Evolutionary conservation across 371 early-diverging fungal genomes (phyloP).

Genomic region (Apophysomyces variabilis): DNA sequence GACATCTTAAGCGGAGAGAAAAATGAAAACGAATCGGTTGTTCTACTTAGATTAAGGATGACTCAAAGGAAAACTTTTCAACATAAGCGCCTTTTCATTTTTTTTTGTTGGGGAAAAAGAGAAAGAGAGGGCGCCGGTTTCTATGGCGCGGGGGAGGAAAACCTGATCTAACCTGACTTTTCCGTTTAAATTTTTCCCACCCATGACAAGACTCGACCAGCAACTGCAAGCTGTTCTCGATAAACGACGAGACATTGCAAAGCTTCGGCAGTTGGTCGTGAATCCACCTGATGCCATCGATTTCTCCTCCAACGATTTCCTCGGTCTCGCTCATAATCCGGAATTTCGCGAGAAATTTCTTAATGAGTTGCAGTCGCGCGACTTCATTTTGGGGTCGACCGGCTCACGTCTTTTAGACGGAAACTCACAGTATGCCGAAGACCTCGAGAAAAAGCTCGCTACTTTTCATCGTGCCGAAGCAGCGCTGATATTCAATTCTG

Average conservation of each 20-base stretch:
- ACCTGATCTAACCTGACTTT: no score
- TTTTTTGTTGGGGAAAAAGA: slow-evolving; percentile 3
- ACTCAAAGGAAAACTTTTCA: no score
- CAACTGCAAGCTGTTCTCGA: slow-evolving; percentile 26
- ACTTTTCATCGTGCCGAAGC: slow-evolving; percentile 63
- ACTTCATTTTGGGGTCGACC: slow-evolving; percentile 68
- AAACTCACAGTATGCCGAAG: slow-evolving; percentile 64
- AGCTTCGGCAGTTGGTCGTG: slow-evolving; percentile 46
- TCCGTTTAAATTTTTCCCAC: background rate
- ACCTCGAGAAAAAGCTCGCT: slow-evolving; percentile 67
- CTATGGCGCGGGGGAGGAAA: no score
- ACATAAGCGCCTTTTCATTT: no score
- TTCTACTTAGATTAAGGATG: no score
- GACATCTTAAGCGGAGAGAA: no score
- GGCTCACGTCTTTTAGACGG: slow-evolving; percentile 83
- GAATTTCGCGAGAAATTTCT: slow-evolving; percentile 48
- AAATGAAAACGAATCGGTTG: no score
- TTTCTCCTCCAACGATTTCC: slow-evolving; percentile 85
- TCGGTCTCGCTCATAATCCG: slow-evolving; percentile 66
- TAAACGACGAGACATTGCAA: slow-evolving; percentile 46
- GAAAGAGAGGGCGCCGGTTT: no score
- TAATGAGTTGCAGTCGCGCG: slow-evolving; percentile 42
- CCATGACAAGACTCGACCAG: slow-evolving; percentile 29
- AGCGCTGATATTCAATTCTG: slow-evolving; percentile 82
- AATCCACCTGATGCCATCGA: slow-evolving; percentile 54